Percentiles rank a stretch among this genome's conserved stretches.
phyloP scores from a whole-genome alignment of 1,284 basidiomycete species.

The Trichosporon faecale region DNA sequence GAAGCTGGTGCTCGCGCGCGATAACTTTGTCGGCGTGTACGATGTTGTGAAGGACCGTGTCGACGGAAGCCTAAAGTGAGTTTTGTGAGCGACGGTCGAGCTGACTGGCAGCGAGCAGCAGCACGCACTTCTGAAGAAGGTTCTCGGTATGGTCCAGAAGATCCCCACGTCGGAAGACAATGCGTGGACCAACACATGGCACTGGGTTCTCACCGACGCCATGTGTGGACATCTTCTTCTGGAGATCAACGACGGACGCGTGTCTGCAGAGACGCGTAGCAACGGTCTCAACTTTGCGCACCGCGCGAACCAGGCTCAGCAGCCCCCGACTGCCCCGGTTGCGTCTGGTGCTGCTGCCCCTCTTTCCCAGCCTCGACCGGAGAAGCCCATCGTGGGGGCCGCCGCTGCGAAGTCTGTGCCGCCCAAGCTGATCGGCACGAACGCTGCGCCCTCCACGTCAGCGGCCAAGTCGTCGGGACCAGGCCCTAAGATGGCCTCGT shows the following conservation, averaged over 20 bases:
- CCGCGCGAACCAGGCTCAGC: constrained; percentile 35
- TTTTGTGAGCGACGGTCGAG: not conserved
- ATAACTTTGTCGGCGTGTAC: constrained; percentile 85
- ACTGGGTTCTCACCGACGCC: constrained; percentile 90
- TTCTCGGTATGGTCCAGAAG: constrained; percentile 69
- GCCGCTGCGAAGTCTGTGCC: constrained; percentile 19
- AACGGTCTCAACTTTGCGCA: constrained; percentile 93
- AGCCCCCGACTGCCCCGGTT: constrained; percentile 49
- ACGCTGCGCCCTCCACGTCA: not conserved
- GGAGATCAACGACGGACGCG: constrained; percentile 83
- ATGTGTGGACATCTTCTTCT: constrained; percentile 84
- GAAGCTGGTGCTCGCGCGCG: constrained; percentile 76
- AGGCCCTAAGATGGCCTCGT: not conserved
- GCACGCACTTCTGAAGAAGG: constrained; percentile 82
- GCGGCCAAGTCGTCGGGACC: not conserved
- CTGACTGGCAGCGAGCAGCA: constrained; percentile 64
- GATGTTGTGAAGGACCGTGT: constrained; percentile 90
- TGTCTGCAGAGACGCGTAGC: constrained; percentile 86
- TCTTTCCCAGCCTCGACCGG: constrained; percentile 30
- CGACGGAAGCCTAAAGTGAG: constrained; percentile 78
- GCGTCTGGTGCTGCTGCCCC: constrained; percentile 51
- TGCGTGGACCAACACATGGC: constrained; percentile 97
- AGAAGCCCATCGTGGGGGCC: constrained; percentile 33
- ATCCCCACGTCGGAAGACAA: constrained; percentile 57
- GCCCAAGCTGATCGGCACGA: constrained; percentile 13